These are phyloP conservation scores for Puccinia horiana DNA, from an alignment of 1,284 basidiomycete species.

Conservation along the genomic window DNA sequence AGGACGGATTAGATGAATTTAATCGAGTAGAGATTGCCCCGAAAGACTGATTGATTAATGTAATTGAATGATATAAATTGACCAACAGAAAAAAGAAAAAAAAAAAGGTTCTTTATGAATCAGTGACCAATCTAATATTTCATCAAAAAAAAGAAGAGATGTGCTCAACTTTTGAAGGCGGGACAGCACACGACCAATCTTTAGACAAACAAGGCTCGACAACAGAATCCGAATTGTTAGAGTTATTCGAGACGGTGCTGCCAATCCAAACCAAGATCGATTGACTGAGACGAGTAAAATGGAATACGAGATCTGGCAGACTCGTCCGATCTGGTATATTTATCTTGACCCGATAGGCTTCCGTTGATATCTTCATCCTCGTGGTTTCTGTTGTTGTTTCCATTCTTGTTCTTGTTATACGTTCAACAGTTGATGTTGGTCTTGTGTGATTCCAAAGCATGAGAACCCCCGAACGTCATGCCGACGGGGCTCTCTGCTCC, in stretches of 20 bases:
- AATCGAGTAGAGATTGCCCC: slow-evolving; percentile 18
- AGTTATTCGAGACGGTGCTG: not conserved
- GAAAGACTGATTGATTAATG: not conserved
- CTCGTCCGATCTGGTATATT: not conserved
- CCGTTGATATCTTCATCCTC: not conserved
- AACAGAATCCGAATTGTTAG: not conserved
- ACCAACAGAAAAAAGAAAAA: not conserved
- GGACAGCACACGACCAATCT: slow-evolving; percentile 42
- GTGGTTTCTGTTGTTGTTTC: not conserved
- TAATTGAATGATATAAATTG: not conserved
- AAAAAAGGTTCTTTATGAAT: not conserved
- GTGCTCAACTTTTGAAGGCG: slow-evolving; percentile 32
- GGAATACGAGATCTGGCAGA: slow-evolving; percentile 20
- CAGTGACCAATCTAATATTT: not conserved
- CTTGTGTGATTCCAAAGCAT: no score
- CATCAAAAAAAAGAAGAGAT: not conserved
- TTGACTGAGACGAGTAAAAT: slow-evolving; percentile 29
- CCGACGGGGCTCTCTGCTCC: no score
- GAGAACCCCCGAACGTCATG: no score
- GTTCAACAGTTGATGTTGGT: not conserved
- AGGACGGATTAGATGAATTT: slow-evolving; percentile 16
- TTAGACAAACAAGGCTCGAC: slow-evolving; percentile 11
- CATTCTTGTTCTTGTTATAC: not conserved
- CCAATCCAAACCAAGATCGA: slow-evolving; percentile 43
- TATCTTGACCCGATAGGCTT: not conserved